A percentile compares a stretch with the other conserved stretches of the same genome.
Conservation (phyloP, 495 filamentous ascomycete genomes). For the Aspergillus cristatus region DNA sequence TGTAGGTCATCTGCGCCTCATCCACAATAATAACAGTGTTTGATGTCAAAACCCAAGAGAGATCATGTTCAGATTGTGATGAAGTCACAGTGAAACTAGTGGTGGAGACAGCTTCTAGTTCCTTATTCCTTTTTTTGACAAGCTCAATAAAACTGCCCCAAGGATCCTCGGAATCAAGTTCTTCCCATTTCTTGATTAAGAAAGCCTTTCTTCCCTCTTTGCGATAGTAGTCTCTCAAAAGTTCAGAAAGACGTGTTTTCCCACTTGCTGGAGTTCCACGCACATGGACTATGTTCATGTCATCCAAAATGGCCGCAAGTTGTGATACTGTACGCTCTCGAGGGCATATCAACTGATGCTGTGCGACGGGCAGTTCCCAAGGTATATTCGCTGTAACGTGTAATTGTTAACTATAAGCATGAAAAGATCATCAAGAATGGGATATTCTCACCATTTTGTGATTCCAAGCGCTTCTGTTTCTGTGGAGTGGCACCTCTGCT, state of each 20-base stretch:
- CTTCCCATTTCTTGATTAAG: constrained; percentile 2
- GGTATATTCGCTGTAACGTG: too few relatives aligned
- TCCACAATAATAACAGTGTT: too few relatives aligned
- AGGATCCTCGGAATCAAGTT: neutral
- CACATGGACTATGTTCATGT: constrained; percentile 4
- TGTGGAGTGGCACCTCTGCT: too few relatives aligned
- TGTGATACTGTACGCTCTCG: constrained; percentile 2
- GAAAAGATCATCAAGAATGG: too few relatives aligned
- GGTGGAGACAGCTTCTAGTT: too few relatives aligned
- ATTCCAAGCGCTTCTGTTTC: too few relatives aligned
- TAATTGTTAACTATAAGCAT: too few relatives aligned
- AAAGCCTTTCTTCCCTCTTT: constrained; percentile 1
- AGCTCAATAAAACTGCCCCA: neutral
- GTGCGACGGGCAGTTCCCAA: too few relatives aligned
- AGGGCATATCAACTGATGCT: too few relatives aligned
- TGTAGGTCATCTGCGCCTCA: too few relatives aligned
- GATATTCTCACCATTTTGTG: too few relatives aligned
- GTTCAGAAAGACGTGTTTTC: constrained; percentile 4
- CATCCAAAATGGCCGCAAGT: constrained; percentile 2
- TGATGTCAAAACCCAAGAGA: neutral
- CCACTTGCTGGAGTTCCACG: constrained; percentile 8
- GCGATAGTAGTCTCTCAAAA: constrained; percentile 3
- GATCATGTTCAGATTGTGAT: neutral
- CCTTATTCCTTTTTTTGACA: neutral
- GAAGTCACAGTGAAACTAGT: too few relatives aligned